Percentiles rank a stretch among this genome's conserved stretches.
phyloP scores from a whole-genome alignment of 768 basidiomycete species.

The Suillus subaureus region DNA sequence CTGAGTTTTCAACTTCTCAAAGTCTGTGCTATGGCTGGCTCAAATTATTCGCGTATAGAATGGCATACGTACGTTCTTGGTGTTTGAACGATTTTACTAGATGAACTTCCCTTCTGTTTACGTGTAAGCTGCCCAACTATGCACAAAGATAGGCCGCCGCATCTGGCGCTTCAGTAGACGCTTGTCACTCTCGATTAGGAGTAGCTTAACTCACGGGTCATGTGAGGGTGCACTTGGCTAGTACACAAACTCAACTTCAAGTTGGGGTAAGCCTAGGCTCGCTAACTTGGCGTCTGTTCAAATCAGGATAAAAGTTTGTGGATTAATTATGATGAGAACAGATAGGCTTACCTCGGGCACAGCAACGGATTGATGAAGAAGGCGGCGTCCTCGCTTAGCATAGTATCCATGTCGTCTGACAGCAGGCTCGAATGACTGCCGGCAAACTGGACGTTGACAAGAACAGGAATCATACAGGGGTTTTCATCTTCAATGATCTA shows the following conservation, averaged over 20 bases:
- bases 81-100: background rate
- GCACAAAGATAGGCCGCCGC: background rate
- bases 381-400: background rate
- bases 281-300: background rate
- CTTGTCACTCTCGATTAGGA: background rate
- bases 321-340: slow-evolving; percentile 5
- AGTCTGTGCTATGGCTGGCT: background rate
- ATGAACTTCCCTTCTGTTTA: background rate
- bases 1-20: background rate
- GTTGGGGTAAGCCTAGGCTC: background rate
- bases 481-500: background rate
- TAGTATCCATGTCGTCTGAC: background rate
- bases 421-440: background rate
- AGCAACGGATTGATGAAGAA: slow-evolving; percentile 3
- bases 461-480: background rate
- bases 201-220: background rate
- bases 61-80: background rate
- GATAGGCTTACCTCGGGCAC: background rate
- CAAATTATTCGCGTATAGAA: background rate
- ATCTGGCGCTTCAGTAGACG: background rate
- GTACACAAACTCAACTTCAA: background rate
- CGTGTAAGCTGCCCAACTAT: background rate
- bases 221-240: background rate
- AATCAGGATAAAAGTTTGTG: background rate
- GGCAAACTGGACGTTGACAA: background rate